These are phyloP conservation scores for Xylaria sp. DNA, from an alignment of 2,329 filamentous ascomycete genomes.

Conservation along the genomic window DNA sequence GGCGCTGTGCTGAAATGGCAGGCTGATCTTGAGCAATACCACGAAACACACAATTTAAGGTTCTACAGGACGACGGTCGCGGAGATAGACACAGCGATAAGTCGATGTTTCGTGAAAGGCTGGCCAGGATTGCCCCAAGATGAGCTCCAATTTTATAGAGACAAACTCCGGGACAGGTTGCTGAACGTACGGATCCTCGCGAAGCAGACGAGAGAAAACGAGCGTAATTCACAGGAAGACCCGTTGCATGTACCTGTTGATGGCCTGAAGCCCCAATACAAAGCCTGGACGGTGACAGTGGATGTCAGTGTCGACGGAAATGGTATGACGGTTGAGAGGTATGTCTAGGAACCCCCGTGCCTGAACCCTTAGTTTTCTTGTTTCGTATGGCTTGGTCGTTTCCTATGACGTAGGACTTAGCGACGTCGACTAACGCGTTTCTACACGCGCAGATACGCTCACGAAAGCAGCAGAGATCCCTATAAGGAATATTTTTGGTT, in stretches of 20 bases:
- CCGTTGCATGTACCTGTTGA: constrained; percentile 30
- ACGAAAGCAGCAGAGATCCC: background rate
- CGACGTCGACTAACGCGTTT: background rate
- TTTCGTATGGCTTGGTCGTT: background rate
- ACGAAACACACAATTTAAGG: background rate
- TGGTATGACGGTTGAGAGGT: constrained; percentile 24
- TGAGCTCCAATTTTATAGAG: background rate
- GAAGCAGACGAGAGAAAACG: constrained; percentile 25
- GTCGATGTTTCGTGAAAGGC: background rate
- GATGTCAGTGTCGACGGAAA: constrained; percentile 34
- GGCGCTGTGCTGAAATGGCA: constrained; percentile 3
- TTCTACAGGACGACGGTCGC: constrained; percentile 5
- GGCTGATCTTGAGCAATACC: background rate
- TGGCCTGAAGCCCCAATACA: constrained; percentile 22
- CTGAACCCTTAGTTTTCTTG: background rate
- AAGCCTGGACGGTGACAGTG: constrained; percentile 35
- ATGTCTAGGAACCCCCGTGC: background rate
- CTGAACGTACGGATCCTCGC: background rate
- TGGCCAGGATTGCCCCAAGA: background rate
- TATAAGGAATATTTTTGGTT: constrained; percentile 34
- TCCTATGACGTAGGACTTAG: background rate
- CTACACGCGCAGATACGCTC: constrained; percentile 1
- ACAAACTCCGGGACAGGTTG: background rate
- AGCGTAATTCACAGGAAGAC: constrained; percentile 27
- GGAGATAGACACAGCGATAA: background rate